These are phyloP conservation scores for Lachnellula arida DNA, from an alignment of 2,329 filamentous ascomycete species.

Conservation along the genomic window DNA sequence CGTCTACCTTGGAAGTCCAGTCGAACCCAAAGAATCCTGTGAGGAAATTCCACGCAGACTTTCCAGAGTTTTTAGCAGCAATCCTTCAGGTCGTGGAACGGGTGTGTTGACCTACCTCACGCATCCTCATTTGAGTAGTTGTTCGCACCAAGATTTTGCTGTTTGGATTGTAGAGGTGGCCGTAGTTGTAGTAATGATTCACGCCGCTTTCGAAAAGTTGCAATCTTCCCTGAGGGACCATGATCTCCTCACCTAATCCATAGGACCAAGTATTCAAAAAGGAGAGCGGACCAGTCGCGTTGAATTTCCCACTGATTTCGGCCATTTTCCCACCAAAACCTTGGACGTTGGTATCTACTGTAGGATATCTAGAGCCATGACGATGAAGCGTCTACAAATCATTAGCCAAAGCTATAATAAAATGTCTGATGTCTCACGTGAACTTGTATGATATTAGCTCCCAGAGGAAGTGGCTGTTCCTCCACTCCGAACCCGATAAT, in stretches of 20 bases:
- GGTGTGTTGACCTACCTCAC: conserved; percentile 46
- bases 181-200: conserved; percentile 57
- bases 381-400: conserved; percentile 60
- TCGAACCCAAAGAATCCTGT: conserved; percentile 74
- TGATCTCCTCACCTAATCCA: conserved; percentile 63
- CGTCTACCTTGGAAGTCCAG: conserved; percentile 62
- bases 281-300: conserved; percentile 52
- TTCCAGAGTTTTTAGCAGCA: not conserved
- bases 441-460: conserved; percentile 64
- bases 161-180: conserved; percentile 61
- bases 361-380: conserved; percentile 71
- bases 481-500: conserved; percentile 66
- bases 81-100: no score
- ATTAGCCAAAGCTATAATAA: conserved; percentile 15
- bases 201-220: conserved; percentile 69
- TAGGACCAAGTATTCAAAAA: conserved; percentile 69
- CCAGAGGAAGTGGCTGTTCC: conserved; percentile 63
- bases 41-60: conserved; percentile 66
- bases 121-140: conserved; percentile 73
- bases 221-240: conserved; percentile 67
- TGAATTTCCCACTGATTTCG: conserved; percentile 48
- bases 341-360: conserved; percentile 51
- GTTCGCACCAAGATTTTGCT: conserved; percentile 70
- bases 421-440: conserved; percentile 34
- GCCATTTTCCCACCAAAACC: conserved; percentile 53